Evolutionary conservation across 371 early-diverging fungal genomes (phyloP).

Genomic region (Mucor plumbeus): DNA sequence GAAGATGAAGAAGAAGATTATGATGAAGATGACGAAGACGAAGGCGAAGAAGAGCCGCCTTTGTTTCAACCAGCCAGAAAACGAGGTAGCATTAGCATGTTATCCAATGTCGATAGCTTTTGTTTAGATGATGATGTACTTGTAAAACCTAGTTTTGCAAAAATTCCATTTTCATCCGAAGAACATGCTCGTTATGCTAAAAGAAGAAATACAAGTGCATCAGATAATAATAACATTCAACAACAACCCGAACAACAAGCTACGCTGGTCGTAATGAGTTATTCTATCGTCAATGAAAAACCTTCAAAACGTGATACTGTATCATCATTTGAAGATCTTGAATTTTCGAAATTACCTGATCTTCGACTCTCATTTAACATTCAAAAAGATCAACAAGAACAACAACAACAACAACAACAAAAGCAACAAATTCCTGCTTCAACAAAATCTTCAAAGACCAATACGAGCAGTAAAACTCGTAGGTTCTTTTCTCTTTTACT

Average conservation of each 20-base stretch:
- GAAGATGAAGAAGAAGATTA: constrained; percentile 18
- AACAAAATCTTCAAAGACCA: constrained; percentile 18
- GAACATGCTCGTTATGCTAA: constrained; percentile 41
- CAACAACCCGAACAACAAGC: constrained; percentile 13
- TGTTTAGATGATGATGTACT: constrained; percentile 24
- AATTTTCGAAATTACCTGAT: constrained; percentile 31
- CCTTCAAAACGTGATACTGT: constrained; percentile 1
- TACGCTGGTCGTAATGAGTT: constrained; percentile 37
- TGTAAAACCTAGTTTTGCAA: constrained; percentile 8
- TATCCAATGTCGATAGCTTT: constrained; percentile 46
- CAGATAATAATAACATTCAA: neutral
- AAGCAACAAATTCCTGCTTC: constrained; percentile 16
- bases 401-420: neutral
- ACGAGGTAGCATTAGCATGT: constrained; percentile 52
- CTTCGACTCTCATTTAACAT: constrained; percentile 33
- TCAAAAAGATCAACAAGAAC: constrained; percentile 1
- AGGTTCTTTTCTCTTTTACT: constrained; percentile 41
- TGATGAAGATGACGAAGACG: constrained; percentile 10
- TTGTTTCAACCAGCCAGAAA: constrained; percentile 37
- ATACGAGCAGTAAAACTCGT: constrained; percentile 30
- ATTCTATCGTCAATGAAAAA: neutral
- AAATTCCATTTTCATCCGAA: constrained; percentile 10
- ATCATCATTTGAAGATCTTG: constrained; percentile 26
- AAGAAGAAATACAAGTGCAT: constrained; percentile 41
- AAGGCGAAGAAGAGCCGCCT: neutral